phyloP scores from a whole-genome alignment of 257 asterid genomes.

The Schizonepeta tenuifolia region DNA sequence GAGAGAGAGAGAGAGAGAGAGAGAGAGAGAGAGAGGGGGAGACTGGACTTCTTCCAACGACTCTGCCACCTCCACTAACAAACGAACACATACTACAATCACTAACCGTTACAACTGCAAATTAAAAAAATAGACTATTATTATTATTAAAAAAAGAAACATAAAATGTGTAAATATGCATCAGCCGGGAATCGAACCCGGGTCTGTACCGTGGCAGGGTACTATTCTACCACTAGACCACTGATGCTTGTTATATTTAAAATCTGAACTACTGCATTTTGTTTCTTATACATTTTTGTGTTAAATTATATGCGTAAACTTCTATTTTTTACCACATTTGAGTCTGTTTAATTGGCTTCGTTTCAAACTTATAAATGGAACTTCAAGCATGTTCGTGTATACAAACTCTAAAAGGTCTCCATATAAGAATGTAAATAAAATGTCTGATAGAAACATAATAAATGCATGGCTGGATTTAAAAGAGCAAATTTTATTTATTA shows the following conservation, averaged over 20 bases:
- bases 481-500: not conserved
- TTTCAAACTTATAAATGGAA: not conserved
- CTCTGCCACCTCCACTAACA: not conserved
- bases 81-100: conserved; percentile 1
- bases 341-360: not conserved
- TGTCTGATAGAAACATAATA: not conserved
- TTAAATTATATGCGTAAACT: not conserved
- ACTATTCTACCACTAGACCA: conserved; percentile 95
- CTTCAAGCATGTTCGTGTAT: not conserved
- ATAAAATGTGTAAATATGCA: conserved; percentile 46
- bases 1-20: too few species aligned
- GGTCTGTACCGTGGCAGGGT: conserved; percentile 99
- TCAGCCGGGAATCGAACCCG: conserved; percentile 99
- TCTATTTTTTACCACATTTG: not conserved
- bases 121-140: not conserved
- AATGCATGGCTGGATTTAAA: not conserved
- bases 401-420: not conserved
- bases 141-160: not conserved
- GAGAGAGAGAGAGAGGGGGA: too few species aligned
- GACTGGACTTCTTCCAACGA: conserved; percentile 23
- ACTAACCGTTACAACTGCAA: conserved; percentile 3
- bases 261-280: too few species aligned
- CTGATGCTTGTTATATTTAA: conserved; percentile 65
- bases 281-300: too few species aligned
- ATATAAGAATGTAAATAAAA: not conserved